Conservation (phyloP, 2,329 filamentous ascomycete genomes). For the Xenoacremonium recifei region DNA sequence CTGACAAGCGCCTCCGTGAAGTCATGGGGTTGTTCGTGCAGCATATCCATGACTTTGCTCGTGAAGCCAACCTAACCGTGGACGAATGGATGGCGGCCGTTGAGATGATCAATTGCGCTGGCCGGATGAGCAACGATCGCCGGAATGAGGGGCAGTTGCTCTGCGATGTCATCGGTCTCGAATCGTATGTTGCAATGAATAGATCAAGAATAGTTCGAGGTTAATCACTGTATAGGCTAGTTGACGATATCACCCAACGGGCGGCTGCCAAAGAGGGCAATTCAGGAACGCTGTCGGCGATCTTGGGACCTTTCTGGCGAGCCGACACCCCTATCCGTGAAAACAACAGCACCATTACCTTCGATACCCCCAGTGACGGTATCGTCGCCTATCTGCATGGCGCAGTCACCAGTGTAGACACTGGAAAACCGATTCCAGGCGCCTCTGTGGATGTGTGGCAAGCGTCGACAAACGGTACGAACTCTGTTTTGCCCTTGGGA, state of each 20-base stretch:
- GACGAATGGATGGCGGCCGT: slow-evolving; percentile 77
- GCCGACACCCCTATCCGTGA: slow-evolving; percentile 66
- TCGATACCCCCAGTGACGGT: slow-evolving; percentile 45
- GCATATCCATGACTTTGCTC: slow-evolving; percentile 79
- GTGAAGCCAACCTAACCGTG: slow-evolving; percentile 75
- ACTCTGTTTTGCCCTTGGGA: no score
- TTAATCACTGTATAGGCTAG: slow-evolving; percentile 43
- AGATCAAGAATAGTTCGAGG: not conserved
- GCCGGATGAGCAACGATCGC: slow-evolving; percentile 65
- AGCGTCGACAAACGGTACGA: slow-evolving; percentile 65
- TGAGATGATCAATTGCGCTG: slow-evolving; percentile 56
- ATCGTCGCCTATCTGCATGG: slow-evolving; percentile 66
- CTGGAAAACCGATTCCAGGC: slow-evolving; percentile 61
- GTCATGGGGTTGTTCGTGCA: slow-evolving; percentile 67
- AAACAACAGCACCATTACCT: slow-evolving; percentile 68
- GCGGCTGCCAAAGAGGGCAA: slow-evolving; percentile 41
- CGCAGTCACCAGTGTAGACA: slow-evolving; percentile 51
- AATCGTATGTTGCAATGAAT: slow-evolving; percentile 47
- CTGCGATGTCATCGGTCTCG: slow-evolving; percentile 71
- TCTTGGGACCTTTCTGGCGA: slow-evolving; percentile 84
- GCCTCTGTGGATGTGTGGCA: slow-evolving; percentile 79
- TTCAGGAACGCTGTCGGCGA: slow-evolving; percentile 68
- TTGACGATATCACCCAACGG: slow-evolving; percentile 79
- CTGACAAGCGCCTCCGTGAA: slow-evolving; percentile 64
- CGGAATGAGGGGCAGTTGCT: slow-evolving; percentile 74